Evolutionary conservation across 805 yeast species (phyloP).

Genomic region (Soucietia sequanensis): DNA sequence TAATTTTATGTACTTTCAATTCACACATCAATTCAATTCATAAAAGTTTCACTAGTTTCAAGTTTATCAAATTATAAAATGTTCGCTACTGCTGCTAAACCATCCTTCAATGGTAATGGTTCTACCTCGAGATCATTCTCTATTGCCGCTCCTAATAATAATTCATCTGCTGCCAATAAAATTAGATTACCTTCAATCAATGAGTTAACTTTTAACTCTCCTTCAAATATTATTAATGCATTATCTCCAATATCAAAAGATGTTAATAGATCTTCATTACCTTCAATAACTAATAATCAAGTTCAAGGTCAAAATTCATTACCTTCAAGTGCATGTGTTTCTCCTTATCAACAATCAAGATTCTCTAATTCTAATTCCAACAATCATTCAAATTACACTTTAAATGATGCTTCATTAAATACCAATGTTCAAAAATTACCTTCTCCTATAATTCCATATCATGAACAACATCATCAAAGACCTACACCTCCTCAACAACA

Average conservation of each 20-base stretch:
- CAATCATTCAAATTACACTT: slow-evolving; percentile 2
- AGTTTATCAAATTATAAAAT: too few relatives aligned
- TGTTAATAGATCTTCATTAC: slow-evolving; percentile 1
- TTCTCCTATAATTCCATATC: slow-evolving; percentile 9
- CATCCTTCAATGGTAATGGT: too few relatives aligned
- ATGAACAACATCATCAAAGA: slow-evolving; percentile 9
- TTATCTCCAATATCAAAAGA: slow-evolving; percentile 2
- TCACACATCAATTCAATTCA: too few relatives aligned
- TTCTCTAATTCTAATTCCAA: slow-evolving; percentile 8
- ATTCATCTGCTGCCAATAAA: slow-evolving; percentile 6
- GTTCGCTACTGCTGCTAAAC: not conserved
- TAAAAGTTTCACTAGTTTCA: too few relatives aligned
- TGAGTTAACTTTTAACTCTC: slow-evolving; percentile 20
- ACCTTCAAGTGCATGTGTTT: slow-evolving; percentile 4
- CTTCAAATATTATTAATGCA: slow-evolving; percentile 3
- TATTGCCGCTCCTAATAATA: not conserved
- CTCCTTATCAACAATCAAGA: slow-evolving; percentile 1
- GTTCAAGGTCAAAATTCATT: not conserved
- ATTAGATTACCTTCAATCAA: slow-evolving; percentile 26
- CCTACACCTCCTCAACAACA: slow-evolving; percentile 6
- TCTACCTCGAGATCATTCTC: too few relatives aligned
- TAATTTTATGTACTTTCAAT: too few relatives aligned
- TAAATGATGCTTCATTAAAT: not conserved
- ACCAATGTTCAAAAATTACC: slow-evolving; percentile 6
- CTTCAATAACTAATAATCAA: not conserved